These are phyloP conservation scores for Alternaria postmessia DNA, from an alignment of 2,329 filamentous ascomycete species.

Conservation along the genomic window DNA sequence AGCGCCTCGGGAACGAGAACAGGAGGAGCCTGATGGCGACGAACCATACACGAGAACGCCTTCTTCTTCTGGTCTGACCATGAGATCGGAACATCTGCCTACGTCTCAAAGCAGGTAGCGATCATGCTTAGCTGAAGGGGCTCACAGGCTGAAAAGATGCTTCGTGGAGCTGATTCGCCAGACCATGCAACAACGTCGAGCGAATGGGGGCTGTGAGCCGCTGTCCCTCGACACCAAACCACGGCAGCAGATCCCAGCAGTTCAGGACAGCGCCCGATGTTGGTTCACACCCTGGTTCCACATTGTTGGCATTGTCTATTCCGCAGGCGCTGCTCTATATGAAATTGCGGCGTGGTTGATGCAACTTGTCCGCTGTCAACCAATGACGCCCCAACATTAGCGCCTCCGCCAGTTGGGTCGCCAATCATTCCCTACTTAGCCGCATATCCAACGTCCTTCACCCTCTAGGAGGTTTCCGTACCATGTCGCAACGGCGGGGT, in stretches of 20 bases:
- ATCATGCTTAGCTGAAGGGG: slow-evolving; percentile 13
- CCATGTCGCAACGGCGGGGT: slow-evolving; percentile 28
- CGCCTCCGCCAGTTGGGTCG: slow-evolving; percentile 20
- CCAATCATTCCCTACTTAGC: slow-evolving; percentile 19
- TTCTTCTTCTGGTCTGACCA: slow-evolving; percentile 13
- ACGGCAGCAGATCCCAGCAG: slow-evolving; percentile 15
- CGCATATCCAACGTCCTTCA: slow-evolving; percentile 18
- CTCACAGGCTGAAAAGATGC: slow-evolving; percentile 10
- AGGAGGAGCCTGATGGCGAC: slow-evolving; percentile 7
- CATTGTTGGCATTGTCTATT: slow-evolving; percentile 16
- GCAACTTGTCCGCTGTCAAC: slow-evolving; percentile 16
- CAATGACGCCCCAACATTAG: slow-evolving; percentile 24
- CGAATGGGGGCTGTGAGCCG: slow-evolving; percentile 11
- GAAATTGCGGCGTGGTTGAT: slow-evolving; percentile 26
- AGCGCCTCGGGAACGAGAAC: slow-evolving; percentile 15
- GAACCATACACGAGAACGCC: slow-evolving; percentile 12
- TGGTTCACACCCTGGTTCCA: slow-evolving; percentile 14
- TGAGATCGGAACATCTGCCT: background rate
- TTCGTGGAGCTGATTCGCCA: slow-evolving; percentile 19
- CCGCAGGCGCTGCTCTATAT: slow-evolving; percentile 27
- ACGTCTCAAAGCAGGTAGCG: slow-evolving; percentile 8
- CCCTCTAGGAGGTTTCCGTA: slow-evolving; percentile 21
- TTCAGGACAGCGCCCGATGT: slow-evolving; percentile 13
- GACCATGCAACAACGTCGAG: slow-evolving; percentile 13
- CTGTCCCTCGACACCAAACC: slow-evolving; percentile 4